Conservation (phyloP, 371 early-diverging fungal genomes). For the Saksenaea oblongispora region DNA sequence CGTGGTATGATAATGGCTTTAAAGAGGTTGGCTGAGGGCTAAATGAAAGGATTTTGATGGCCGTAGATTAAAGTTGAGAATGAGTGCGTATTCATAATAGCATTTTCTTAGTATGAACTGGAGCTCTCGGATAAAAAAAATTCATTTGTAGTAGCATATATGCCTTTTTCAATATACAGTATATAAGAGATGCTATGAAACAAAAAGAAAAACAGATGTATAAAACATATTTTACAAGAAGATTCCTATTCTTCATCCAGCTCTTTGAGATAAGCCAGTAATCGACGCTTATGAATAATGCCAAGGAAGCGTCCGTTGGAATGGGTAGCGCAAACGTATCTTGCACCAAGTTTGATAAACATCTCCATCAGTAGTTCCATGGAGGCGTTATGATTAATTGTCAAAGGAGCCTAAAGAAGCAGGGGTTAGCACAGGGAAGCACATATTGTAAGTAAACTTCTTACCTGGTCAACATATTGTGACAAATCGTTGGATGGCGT, state of each 20-base stretch:
- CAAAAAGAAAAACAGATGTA: background rate
- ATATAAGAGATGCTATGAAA: background rate
- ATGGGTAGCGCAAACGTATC: conserved; percentile 61
- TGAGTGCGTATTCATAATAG: too few species aligned
- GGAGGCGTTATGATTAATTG: conserved; percentile 71
- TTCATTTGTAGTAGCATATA: too few species aligned
- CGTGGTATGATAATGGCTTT: too few species aligned
- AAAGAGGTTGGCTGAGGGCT: too few species aligned
- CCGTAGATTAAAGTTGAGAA: too few species aligned
- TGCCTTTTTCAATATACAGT: too few species aligned
- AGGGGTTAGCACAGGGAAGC: background rate
- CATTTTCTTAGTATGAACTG: too few species aligned
- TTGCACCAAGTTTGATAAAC: conserved; percentile 81
- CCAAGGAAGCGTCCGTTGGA: conserved; percentile 67
- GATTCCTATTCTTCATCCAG: conserved; percentile 44
- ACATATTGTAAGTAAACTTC: background rate
- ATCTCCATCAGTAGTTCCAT: conserved; percentile 89
- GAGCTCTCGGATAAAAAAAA: too few species aligned
- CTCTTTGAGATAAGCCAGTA: conserved; percentile 68
- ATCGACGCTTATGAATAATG: conserved; percentile 74
- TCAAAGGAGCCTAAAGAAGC: conserved; percentile 68
- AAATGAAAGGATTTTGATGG: too few species aligned
- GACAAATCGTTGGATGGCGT: conserved; percentile 61
- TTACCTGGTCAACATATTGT: conserved; percentile 74
- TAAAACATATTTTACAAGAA: conserved; percentile 2